Conservation (phyloP, 768 basidiomycete species). For the Tephrocybe rancida region DNA sequence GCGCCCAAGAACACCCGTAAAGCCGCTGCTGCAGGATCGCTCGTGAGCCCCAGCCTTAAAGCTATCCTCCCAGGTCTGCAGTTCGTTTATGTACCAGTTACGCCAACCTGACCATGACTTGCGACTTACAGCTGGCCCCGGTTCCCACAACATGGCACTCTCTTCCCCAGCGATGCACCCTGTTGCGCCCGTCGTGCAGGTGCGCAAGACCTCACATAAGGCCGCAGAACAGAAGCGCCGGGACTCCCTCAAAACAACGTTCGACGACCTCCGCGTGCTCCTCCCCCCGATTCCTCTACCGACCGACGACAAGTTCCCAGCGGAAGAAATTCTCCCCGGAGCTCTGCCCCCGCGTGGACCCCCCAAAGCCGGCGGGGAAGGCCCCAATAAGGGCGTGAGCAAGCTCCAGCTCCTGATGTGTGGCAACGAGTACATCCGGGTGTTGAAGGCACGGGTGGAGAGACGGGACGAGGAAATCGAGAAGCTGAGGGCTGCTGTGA, state of each 20-base stretch:
- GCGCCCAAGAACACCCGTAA: slow-evolving; percentile 25
- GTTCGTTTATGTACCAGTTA: slow-evolving; percentile 1
- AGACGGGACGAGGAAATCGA: slow-evolving; percentile 80
- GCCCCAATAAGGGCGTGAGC: slow-evolving; percentile 94
- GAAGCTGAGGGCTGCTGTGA: slow-evolving; percentile 66
- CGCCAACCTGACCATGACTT: background rate
- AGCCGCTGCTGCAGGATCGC: slow-evolving; percentile 26
- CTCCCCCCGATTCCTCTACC: slow-evolving; percentile 89
- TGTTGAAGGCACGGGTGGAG: slow-evolving; percentile 76
- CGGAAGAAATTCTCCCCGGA: slow-evolving; percentile 82
- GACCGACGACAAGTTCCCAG: slow-evolving; percentile 67
- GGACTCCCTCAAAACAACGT: slow-evolving; percentile 94
- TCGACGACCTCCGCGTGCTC: slow-evolving; percentile 78
- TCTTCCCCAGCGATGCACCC: slow-evolving; percentile 8
- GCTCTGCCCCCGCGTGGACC: slow-evolving; percentile 89
- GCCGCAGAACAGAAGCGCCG: slow-evolving; percentile 97
- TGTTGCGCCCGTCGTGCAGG: slow-evolving; percentile 31
- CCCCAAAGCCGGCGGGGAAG: slow-evolving; percentile 81
- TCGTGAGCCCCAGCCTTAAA: slow-evolving; percentile 63
- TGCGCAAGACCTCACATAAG: slow-evolving; percentile 87
- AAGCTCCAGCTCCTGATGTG: slow-evolving; percentile 91
- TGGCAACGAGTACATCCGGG: slow-evolving; percentile 85
- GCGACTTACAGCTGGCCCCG: slow-evolving; percentile 20
- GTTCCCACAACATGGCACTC: slow-evolving; percentile 15
- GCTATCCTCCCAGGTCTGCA: slow-evolving; percentile 70